Evolutionary conservation across 2,329 filamentous ascomycete genomes (phyloP), one percentile per base, ranked within the genome.

Genomic region (Pseudopithomyces chartarum): DNA sequence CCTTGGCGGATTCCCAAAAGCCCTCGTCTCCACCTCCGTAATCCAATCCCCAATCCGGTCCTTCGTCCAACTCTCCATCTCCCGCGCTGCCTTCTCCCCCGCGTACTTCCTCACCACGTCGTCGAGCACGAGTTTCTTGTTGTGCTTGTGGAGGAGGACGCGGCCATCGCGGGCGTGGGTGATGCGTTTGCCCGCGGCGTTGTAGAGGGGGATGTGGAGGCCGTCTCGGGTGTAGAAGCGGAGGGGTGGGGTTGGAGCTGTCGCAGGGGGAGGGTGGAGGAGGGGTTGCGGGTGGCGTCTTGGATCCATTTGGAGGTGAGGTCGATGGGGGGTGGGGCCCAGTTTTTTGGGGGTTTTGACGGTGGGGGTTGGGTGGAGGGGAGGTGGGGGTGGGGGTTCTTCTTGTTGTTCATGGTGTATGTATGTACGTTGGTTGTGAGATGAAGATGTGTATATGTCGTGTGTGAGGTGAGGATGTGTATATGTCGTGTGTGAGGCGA

Each of bases 21-120:
- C 64, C 12, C 56, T 55, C 12, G 61, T 65, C 47, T 70, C 66
- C 17, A 55, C 59, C 15, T 57, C 48, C 22, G 66, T 63, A 19
- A 68, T 65, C 62, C 64, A 69, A 3, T 53, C 55, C 12, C 55
- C 62, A 15, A 69, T 60, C 6, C n/a, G 32, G 10, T 48, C 32
- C 12, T 48, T 48, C 13, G 48, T 56, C 10, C 34, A 39, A 29
- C 62, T 65, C 20, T 57, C 52, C 17, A 70, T 51, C 32, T 58
- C 52, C 13, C 57, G 19, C 2, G 43, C 59, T 29, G 62, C 62
- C 1, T 26, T 54, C 2, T 53, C 50, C 15, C 60, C 57, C 12
- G 54, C 55, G 46, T 62, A 64, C 15, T 58, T 52, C n/a, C 58
- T 46, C 6, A 66, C 57, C 8, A 64, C 20, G 10, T 42, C 62